A percentile compares a stretch with the other conserved stretches of the same genome.
Evolutionary conservation across 2,329 filamentous ascomycete genomes (phyloP).

Genomic region (Ophiostoma sp.): DNA sequence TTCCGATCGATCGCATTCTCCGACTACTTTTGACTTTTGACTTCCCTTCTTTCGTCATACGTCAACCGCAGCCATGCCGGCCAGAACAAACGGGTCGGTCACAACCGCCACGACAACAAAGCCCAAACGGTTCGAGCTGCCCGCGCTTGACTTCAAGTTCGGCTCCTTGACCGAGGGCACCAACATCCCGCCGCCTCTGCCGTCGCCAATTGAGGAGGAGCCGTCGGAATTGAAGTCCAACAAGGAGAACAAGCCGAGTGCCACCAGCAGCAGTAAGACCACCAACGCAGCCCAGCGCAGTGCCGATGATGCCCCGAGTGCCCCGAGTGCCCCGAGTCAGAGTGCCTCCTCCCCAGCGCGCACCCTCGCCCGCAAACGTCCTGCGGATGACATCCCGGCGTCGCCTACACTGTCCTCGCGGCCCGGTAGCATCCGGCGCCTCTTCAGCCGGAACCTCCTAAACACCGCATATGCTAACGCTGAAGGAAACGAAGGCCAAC

Average conservation of each 20-base stretch:
- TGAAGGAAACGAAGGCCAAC: constrained; percentile 43
- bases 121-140: constrained; percentile 53
- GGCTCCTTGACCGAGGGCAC: constrained; percentile 61
- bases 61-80: constrained; percentile 29
- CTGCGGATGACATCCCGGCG: constrained; percentile 52
- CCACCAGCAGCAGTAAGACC: constrained; percentile 36
- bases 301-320: constrained; percentile 26
- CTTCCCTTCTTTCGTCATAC: background rate
- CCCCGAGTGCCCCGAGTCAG: too few species aligned
- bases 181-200: constrained; percentile 58
- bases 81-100: constrained; percentile 31
- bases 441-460: constrained; percentile 58
- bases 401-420: constrained; percentile 55
- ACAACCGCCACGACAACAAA: constrained; percentile 27
- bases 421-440: constrained; percentile 57
- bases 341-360: constrained; percentile 32
- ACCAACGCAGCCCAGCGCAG: constrained; percentile 44
- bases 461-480: constrained; percentile 55
- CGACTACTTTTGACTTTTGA: background rate
- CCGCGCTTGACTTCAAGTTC: constrained; percentile 59
- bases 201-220: constrained; percentile 54
- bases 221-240: constrained; percentile 36
- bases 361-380: constrained; percentile 44
- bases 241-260: constrained; percentile 25
- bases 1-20: constrained; percentile 10